Evolutionary conservation across 768 basidiomycete species (phyloP).

Genomic region (Hebeloma cylindrosporum): DNA sequence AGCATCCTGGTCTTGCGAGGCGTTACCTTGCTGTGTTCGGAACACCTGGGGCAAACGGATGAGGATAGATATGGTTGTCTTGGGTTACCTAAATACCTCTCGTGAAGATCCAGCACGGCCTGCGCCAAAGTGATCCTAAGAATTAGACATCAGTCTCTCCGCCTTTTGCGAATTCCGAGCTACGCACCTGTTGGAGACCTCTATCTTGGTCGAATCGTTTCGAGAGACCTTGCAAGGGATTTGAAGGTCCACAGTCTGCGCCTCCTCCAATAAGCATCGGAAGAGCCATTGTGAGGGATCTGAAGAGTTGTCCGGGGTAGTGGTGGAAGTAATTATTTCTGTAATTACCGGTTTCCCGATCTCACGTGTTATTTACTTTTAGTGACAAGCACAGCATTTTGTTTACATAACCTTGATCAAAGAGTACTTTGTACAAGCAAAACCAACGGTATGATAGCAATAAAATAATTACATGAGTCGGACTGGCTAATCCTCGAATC

Average conservation of each 20-base stretch:
- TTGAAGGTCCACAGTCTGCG: conserved; percentile 84
- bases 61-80: not conserved
- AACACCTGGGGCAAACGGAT: conserved; percentile 46
- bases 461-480: conserved; percentile 24
- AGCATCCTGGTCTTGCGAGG: conserved; percentile 60
- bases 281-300: conserved; percentile 57
- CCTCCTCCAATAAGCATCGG: conserved; percentile 74
- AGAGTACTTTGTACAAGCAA: too few relatives aligned
- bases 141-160: conserved; percentile 13
- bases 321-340: not conserved
- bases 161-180: conserved; percentile 1
- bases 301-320: conserved; percentile 15
- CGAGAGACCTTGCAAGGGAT: conserved; percentile 75
- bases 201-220: conserved; percentile 81
- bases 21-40: conserved; percentile 49
- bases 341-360: conserved; percentile 13
- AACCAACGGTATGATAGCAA: conserved; percentile 20
- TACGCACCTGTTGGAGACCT: conserved; percentile 69
- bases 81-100: conserved; percentile 43
- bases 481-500: conserved; percentile 11
- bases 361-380: conserved; percentile 21
- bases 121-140: conserved; percentile 69
- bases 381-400: conserved; percentile 7
- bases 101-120: conserved; percentile 61
- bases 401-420: too few relatives aligned